phyloP scores from a whole-genome alignment of 164 flowering plant species.

The Piper longum region DNA sequence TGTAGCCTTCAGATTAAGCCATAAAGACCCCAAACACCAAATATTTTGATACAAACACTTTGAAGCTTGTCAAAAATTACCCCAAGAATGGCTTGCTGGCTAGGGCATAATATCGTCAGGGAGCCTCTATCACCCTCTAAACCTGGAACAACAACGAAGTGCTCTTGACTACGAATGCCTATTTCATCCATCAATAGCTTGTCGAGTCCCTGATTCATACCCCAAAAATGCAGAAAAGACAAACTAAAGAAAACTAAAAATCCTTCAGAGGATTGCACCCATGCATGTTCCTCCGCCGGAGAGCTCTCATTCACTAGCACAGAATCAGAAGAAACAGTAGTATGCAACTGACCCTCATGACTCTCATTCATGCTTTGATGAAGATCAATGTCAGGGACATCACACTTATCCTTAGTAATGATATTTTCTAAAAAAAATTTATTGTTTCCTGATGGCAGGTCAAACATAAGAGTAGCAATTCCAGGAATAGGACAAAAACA shows the following conservation, averaged over 20 bases:
- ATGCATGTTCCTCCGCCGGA: slow-evolving; percentile 20
- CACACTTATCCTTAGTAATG: slow-evolving; percentile 11
- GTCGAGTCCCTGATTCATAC: slow-evolving; percentile 63
- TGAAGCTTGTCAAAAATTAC: slow-evolving; percentile 23
- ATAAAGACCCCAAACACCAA: background rate
- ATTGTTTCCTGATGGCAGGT: slow-evolving; percentile 31
- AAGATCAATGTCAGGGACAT: slow-evolving; percentile 6
- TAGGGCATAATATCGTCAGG: slow-evolving; percentile 71
- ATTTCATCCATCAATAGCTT: slow-evolving; percentile 55
- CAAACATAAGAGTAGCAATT: slow-evolving; percentile 58
- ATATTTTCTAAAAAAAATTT: slow-evolving; percentile 8
- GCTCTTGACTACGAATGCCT: slow-evolving; percentile 50
- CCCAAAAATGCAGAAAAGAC: slow-evolving; percentile 83
- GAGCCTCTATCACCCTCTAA: slow-evolving; percentile 87
- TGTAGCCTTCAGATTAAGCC: slow-evolving; percentile 6
- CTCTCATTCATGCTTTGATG: slow-evolving; percentile 16
- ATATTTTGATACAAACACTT: background rate
- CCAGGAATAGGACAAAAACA: slow-evolving; percentile 81
- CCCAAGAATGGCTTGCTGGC: slow-evolving; percentile 52
- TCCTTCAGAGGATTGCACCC: slow-evolving; percentile 33
- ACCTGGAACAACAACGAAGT: slow-evolving; percentile 56
- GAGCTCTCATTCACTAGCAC: slow-evolving; percentile 10
- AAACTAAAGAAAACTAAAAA: slow-evolving; percentile 54
- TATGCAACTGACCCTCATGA: slow-evolving; percentile 11
- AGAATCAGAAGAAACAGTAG: slow-evolving; percentile 13